These are phyloP conservation scores for Myrica gale DNA, from an alignment of 306 rosid genomes.

Conservation along the genomic window DNA sequence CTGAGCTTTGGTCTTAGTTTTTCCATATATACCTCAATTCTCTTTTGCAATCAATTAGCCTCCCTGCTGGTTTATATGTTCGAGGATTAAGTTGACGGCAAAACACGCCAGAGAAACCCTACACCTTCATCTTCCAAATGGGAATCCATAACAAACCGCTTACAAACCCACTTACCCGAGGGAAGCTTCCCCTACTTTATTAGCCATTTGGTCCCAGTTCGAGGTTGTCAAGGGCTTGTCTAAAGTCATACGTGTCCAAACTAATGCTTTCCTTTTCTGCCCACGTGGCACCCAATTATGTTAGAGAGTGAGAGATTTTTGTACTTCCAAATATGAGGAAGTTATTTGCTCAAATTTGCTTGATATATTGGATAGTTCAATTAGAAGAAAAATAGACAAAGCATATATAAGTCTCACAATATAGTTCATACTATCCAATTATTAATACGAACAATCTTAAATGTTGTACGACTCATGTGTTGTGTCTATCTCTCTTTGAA, in stretches of 20 bases:
- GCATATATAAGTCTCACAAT: too few relatives aligned
- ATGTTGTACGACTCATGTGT: too few relatives aligned
- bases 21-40: constrained; percentile 39
- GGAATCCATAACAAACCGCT: neutral
- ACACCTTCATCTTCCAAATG: constrained; percentile 26
- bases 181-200: constrained; percentile 45
- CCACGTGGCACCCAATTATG: constrained; percentile 24
- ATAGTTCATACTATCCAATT: too few relatives aligned
- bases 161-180: constrained; percentile 21
- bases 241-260: constrained; percentile 33
- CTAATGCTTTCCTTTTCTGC: constrained; percentile 18
- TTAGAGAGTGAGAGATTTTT: constrained; percentile 4
- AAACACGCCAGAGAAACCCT: constrained; percentile 17
- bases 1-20: constrained; percentile 31
- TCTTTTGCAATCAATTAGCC: constrained; percentile 28
- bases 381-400: too few relatives aligned
- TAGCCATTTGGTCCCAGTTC: constrained; percentile 27
- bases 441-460: too few relatives aligned
- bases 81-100: constrained; percentile 28
- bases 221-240: constrained; percentile 36
- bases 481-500: too few relatives aligned
- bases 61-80: constrained; percentile 8
- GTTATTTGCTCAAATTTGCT: too few relatives aligned
- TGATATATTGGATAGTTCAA: too few relatives aligned
- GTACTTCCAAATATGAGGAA: neutral